Evolutionary conservation across 768 basidiomycete genomes (phyloP).

Genomic region (button mushroom (Agaricus bisporus)): DNA sequence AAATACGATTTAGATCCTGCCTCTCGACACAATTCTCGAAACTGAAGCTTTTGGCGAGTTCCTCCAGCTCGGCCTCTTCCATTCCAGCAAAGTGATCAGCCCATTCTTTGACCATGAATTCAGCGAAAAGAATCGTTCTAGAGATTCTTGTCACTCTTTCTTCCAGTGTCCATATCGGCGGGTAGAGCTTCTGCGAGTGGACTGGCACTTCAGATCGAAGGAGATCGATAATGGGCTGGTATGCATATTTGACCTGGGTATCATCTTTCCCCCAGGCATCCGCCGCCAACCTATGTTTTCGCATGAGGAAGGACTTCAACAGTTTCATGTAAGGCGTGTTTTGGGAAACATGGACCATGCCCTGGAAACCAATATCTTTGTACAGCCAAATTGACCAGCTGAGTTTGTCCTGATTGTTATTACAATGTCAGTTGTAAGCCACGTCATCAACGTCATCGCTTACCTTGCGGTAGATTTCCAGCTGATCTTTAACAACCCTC

Average conservation of each 20-base stretch:
- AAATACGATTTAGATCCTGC: constrained; percentile 55
- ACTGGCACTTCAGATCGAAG: constrained; percentile 46
- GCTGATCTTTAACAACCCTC: constrained; percentile 64
- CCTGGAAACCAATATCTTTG: constrained; percentile 80
- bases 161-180: constrained; percentile 56
- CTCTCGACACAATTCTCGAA: constrained; percentile 67
- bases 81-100: constrained; percentile 59
- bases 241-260: constrained; percentile 47
- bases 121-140: constrained; percentile 65
- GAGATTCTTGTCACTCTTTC: constrained; percentile 54
- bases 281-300: constrained; percentile 69
- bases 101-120: constrained; percentile 70
- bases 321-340: constrained; percentile 67
- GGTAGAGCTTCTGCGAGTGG: constrained; percentile 46
- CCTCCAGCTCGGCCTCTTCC: constrained; percentile 56
- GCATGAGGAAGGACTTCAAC: constrained; percentile 59
- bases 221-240: constrained; percentile 59
- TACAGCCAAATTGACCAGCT: constrained; percentile 87
- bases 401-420: constrained; percentile 39
- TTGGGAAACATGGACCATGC: constrained; percentile 68
- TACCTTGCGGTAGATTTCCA: constrained; percentile 64
- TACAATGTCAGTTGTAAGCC: background rate
- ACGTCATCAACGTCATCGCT: constrained; percentile 5
- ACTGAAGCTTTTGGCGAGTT: constrained; percentile 66
- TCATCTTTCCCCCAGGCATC: constrained; percentile 79